phyloP scores from a whole-genome alignment of 2,329 filamentous ascomycete species.

The Xylariaceae sp. region DNA sequence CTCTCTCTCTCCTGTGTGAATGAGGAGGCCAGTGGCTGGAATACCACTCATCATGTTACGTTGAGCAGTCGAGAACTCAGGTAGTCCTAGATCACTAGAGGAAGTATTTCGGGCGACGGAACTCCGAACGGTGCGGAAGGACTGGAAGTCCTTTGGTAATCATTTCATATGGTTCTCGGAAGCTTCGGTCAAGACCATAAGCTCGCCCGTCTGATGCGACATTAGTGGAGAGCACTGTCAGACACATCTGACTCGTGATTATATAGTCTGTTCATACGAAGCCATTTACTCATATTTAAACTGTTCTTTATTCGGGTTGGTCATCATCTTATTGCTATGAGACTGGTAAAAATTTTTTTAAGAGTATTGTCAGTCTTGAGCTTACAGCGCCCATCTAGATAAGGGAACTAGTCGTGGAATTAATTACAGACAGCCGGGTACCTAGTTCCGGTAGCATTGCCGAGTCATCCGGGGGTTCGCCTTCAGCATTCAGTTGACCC shows the following conservation, averaged over 20 bases:
- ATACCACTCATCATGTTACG: neutral
- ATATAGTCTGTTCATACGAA: too few species aligned
- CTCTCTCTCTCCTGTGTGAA: neutral
- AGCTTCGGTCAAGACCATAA: conserved; percentile 14
- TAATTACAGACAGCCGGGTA: too few species aligned
- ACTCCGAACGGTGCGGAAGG: conserved; percentile 25
- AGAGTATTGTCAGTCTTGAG: too few species aligned
- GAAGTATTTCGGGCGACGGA: conserved; percentile 19
- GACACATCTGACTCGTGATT: neutral
- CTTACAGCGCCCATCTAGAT: too few species aligned
- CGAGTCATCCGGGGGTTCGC: too few species aligned
- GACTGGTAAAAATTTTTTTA: too few species aligned
- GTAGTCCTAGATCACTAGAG: too few species aligned
- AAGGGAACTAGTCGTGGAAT: too few species aligned
- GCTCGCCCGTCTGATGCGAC: neutral
- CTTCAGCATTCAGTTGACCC: too few species aligned
- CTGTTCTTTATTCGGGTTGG: too few species aligned
- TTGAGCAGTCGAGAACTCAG: conserved; percentile 15
- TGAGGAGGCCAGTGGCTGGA: neutral
- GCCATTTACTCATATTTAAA: neutral
- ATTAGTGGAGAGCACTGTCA: neutral
- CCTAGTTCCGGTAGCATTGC: too few species aligned
- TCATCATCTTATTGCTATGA: too few species aligned
- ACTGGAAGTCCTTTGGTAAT: neutral
- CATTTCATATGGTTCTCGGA: conserved; percentile 9